A percentile compares a stretch with the other conserved stretches of the same genome.
These are phyloP conservation scores for Zizania palustris DNA, from an alignment of 202 grass and related monocot species.

Conservation along the genomic window DNA sequence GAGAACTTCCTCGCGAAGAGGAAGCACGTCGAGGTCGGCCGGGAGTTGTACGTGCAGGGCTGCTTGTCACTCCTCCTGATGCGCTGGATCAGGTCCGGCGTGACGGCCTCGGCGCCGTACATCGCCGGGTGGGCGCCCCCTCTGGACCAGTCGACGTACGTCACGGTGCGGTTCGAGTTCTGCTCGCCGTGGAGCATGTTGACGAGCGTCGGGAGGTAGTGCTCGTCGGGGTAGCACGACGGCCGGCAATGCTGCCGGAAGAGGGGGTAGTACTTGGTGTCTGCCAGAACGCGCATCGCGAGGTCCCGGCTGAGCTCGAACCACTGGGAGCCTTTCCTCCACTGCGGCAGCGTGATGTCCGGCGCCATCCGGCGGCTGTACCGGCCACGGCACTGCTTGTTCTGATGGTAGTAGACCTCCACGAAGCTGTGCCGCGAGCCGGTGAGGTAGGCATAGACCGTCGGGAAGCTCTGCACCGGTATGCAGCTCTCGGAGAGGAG, in stretches of 20 bases:
- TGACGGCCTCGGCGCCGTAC: conserved; percentile 56
- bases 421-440: conserved; percentile 81
- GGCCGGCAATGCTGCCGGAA: conserved; percentile 68
- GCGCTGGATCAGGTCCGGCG: conserved; percentile 49
- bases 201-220: conserved; percentile 80
- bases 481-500: conserved; percentile 94
- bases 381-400: conserved; percentile 54
- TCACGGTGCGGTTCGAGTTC: conserved; percentile 80
- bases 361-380: conserved; percentile 82
- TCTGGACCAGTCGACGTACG: conserved; percentile 78
- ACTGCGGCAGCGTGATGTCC: conserved; percentile 59
- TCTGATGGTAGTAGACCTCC: conserved; percentile 59
- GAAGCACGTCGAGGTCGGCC: conserved; percentile 56
- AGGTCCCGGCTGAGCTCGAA: conserved; percentile 66
- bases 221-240: conserved; percentile 91
- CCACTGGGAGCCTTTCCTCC: conserved; percentile 90
- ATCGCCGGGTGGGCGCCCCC: conserved; percentile 64
- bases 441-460: conserved; percentile 66
- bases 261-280: conserved; percentile 61
- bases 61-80: conserved; percentile 49
- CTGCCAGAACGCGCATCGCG: conserved; percentile 51
- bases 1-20: conserved; percentile 92
- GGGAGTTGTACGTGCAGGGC: conserved; percentile 63
- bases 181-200: conserved; percentile 52
- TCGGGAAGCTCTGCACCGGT: conserved; percentile 74